Evolutionary conservation across 2,329 filamentous ascomycete genomes (phyloP).

Genomic region (Aspergillus aculeatus): DNA sequence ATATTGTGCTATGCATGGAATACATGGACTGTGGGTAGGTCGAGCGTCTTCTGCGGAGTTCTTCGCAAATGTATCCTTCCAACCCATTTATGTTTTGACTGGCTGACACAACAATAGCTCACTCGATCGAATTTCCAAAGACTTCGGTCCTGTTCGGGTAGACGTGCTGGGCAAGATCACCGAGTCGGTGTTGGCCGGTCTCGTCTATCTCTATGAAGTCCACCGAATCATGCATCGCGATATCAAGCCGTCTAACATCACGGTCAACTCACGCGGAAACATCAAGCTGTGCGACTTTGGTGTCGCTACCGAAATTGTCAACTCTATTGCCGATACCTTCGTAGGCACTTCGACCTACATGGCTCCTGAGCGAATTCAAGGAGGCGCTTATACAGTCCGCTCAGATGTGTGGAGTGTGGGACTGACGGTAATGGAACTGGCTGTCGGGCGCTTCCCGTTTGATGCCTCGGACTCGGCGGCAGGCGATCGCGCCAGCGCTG

Average conservation of each 20-base stretch:
- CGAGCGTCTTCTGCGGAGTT: neutral
- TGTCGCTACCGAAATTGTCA: slow-evolving; percentile 96
- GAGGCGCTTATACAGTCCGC: slow-evolving; percentile 94
- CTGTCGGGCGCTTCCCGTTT: slow-evolving; percentile 96
- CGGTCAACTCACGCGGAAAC: slow-evolving; percentile 88
- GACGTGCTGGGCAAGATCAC: slow-evolving; percentile 97
- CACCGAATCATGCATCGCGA: slow-evolving; percentile 99
- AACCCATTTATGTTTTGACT: neutral
- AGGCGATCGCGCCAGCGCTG: slow-evolving; percentile 62
- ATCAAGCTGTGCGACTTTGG: slow-evolving; percentile 99
- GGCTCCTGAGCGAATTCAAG: slow-evolving; percentile 96
- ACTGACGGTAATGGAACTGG: slow-evolving; percentile 91
- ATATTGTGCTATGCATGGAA: slow-evolving; percentile 99
- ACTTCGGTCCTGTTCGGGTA: slow-evolving; percentile 91
- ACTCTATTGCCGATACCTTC: slow-evolving; percentile 97
- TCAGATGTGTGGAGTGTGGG: slow-evolving; percentile 99
- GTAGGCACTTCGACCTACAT: slow-evolving; percentile 99
- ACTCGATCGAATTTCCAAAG: slow-evolving; percentile 87
- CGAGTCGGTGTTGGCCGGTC: slow-evolving; percentile 86
- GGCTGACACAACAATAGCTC: slow-evolving; percentile 57
- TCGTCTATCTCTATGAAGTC: slow-evolving; percentile 91
- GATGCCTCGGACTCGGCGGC: slow-evolving; percentile 77
- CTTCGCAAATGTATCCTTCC: neutral
- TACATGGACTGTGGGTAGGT: slow-evolving; percentile 98
- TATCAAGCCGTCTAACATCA: slow-evolving; percentile 96